Evolutionary conservation across 1,284 basidiomycete species (phyloP).

Genomic region (Anthracocystis setariae): DNA sequence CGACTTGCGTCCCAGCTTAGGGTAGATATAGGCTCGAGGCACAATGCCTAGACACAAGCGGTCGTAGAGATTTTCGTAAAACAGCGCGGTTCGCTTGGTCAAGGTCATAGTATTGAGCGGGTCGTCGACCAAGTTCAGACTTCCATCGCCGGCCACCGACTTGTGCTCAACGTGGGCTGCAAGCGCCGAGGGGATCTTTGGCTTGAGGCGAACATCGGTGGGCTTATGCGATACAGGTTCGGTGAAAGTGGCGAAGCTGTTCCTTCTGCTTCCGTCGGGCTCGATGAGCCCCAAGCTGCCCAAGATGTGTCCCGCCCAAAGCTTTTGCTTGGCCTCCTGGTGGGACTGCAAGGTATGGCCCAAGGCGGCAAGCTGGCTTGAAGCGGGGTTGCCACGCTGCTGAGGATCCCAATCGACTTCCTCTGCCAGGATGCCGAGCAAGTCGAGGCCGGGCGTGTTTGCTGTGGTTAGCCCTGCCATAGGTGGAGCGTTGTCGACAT

Average conservation of each 20-base stretch:
- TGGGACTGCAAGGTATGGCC: conserved; percentile 24
- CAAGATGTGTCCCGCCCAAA: conserved; percentile 37
- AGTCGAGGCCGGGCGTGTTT: conserved; percentile 29
- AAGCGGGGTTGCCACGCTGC: conserved; percentile 13
- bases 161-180: conserved; percentile 1
- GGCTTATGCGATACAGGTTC: not conserved
- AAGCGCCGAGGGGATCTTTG: not conserved
- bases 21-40: conserved; percentile 50
- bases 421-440: conserved; percentile 34
- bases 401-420: conserved; percentile 47
- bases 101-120: conserved; percentile 51
- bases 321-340: conserved; percentile 30
- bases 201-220: not conserved
- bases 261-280: conserved; percentile 10
- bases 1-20: conserved; percentile 38
- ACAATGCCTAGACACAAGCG: conserved; percentile 51
- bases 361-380: conserved; percentile 17
- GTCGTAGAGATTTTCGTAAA: conserved; percentile 60
- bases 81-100: conserved; percentile 54
- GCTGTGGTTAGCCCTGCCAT: conserved; percentile 8
- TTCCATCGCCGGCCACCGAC: not conserved
- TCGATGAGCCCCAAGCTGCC: conserved; percentile 30
- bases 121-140: not conserved
- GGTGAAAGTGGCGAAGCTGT: conserved; percentile 14
- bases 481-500: conserved; percentile 1